A percentile compares a stretch with the other conserved stretches of the same genome.
Evolutionary conservation across 208 protist genomes (phyloP).

Genomic region (Jaenimonas drosophilae): DNA sequence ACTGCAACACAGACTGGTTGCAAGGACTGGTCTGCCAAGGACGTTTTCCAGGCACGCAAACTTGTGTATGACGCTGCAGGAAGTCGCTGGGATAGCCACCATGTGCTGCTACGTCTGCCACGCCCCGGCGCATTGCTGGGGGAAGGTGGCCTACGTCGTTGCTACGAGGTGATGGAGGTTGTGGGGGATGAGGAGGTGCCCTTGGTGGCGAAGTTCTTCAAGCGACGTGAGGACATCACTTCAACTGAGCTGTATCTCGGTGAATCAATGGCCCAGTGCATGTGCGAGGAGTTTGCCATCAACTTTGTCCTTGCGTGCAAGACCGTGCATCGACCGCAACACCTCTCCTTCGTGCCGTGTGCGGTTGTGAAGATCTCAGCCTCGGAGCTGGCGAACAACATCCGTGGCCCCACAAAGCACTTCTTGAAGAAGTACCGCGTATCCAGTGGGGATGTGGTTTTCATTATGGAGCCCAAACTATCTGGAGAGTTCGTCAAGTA

Average conservation of each 20-base stretch:
- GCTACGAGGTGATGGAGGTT: slow-evolving; percentile 39
- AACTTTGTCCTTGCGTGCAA: slow-evolving; percentile 37
- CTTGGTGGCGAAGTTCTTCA: slow-evolving; percentile 55
- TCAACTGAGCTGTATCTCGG: slow-evolving; percentile 23
- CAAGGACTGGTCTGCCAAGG: no score
- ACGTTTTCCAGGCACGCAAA: no score
- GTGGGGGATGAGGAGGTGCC: slow-evolving; percentile 7
- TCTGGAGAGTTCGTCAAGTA: slow-evolving; percentile 48
- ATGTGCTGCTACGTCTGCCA: slow-evolving; percentile 11
- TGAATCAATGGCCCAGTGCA: slow-evolving; percentile 32
- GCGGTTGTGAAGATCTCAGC: no score
- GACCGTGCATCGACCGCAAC: slow-evolving; percentile 8
- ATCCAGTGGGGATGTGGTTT: slow-evolving; percentile 28
- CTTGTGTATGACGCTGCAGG: neutral
- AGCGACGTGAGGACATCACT: neutral
- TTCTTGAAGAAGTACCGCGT: slow-evolving; percentile 26
- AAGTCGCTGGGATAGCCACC: neutral
- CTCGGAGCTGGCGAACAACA: no score
- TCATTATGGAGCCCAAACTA: slow-evolving; percentile 48
- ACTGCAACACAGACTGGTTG: no score
- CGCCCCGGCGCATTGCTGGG: slow-evolving; percentile 15
- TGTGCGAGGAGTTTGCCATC: slow-evolving; percentile 43
- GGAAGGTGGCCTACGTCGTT: slow-evolving; percentile 47
- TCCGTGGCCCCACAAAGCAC: no score
- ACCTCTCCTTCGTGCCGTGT: no score